Conservation (phyloP, 1,139 yeast species). For the Candida dubliniensis region DNA sequence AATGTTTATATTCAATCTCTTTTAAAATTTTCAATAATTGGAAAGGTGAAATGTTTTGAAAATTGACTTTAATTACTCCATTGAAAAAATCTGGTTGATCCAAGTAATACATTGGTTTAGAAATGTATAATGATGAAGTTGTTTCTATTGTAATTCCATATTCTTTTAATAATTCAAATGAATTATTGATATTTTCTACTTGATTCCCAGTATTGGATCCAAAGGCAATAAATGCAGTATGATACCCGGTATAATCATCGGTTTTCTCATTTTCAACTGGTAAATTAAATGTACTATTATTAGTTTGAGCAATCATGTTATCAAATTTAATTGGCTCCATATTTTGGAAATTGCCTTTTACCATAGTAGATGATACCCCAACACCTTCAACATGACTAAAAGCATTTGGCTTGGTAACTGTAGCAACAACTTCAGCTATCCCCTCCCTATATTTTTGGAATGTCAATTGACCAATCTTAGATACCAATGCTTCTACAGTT, state of each 20-base stretch:
- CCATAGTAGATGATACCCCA: conserved; percentile 72
- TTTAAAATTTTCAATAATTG: conserved; percentile 64
- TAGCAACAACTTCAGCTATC: conserved; percentile 48
- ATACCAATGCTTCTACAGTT: conserved; percentile 90
- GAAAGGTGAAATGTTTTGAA: conserved; percentile 57
- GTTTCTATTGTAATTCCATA: conserved; percentile 49
- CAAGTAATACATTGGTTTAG: conserved; percentile 87
- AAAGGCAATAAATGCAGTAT: conserved; percentile 75
- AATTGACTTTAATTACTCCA: conserved; percentile 68
- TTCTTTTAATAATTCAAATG: conserved; percentile 51
- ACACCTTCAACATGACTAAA: conserved; percentile 85
- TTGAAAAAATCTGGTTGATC: conserved; percentile 84
- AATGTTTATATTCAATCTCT: conserved; percentile 69
- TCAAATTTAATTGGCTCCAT: conserved; percentile 23
- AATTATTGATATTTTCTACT: conserved; percentile 56
- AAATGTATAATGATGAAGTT: conserved; percentile 78
- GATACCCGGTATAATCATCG: conserved; percentile 22
- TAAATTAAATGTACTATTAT: conserved; percentile 22
- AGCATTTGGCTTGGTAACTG: conserved; percentile 85
- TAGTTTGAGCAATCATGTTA: not conserved
- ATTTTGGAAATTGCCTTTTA: conserved; percentile 32
- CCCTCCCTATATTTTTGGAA: conserved; percentile 38
- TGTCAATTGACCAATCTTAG: conserved; percentile 66
- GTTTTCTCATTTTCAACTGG: conserved; percentile 28
- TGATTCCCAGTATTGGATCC: conserved; percentile 87